phyloP scores from a whole-genome alignment of 495 filamentous ascomycete species.

The Daldinia bambusicola region DNA sequence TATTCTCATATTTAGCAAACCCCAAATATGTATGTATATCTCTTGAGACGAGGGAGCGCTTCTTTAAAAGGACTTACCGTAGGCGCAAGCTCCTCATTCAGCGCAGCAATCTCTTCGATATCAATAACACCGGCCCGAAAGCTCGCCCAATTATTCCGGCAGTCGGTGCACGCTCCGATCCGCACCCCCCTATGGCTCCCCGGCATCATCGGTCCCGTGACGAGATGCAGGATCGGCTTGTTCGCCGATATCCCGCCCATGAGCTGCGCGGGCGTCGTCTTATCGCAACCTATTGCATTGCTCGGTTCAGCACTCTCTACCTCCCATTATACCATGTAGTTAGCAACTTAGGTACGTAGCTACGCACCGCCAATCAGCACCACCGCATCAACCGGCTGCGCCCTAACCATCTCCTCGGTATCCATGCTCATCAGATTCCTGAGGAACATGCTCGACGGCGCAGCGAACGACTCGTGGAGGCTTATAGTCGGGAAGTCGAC shows the following conservation, averaged over 20 bases:
- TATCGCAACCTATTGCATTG: conserved; percentile 66
- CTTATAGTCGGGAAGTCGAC: conserved; percentile 76
- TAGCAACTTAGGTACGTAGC: too few species aligned
- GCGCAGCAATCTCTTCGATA: conserved; percentile 70
- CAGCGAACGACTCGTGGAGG: conserved; percentile 69
- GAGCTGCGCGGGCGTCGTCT: conserved; percentile 73
- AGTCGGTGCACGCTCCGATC: conserved; percentile 75
- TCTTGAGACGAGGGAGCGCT: background rate
- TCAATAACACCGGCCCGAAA: conserved; percentile 69
- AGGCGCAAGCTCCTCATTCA: conserved; percentile 75
- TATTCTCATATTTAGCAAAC: conserved; percentile 11
- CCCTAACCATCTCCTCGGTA: conserved; percentile 75
- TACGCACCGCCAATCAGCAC: conserved; percentile 70
- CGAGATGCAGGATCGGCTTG: conserved; percentile 70
- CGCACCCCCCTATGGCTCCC: conserved; percentile 67
- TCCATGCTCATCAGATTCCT: conserved; percentile 78
- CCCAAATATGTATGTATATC: background rate
- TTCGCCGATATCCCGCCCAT: conserved; percentile 78
- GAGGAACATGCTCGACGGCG: conserved; percentile 75
- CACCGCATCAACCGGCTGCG: conserved; percentile 71
- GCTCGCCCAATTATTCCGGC: conserved; percentile 73
- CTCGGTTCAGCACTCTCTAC: too few species aligned
- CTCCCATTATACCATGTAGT: too few species aligned
- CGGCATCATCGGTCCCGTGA: conserved; percentile 76
- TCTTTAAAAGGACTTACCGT: conserved; percentile 56